A percentile compares a stretch with the other conserved stretches of the same genome.
Conservation (phyloP, 2,329 filamentous ascomycete genomes). For the Pseudogymnoascus sp. region DNA sequence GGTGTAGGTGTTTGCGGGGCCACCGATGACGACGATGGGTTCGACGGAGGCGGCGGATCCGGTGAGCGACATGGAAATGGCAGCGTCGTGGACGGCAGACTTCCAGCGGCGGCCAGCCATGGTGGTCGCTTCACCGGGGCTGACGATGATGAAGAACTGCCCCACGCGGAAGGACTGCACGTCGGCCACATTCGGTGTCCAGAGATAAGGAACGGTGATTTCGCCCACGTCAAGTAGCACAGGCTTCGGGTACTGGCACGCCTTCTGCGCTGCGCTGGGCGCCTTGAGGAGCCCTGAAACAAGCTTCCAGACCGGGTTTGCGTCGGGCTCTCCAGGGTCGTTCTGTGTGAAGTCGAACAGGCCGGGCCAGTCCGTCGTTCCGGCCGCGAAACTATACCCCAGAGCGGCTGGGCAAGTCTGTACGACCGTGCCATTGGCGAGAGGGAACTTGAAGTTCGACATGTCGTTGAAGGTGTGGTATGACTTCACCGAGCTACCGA, state of each 20-base stretch:
- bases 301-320: slow-evolving; percentile 61
- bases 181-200: slow-evolving; percentile 88
- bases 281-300: slow-evolving; percentile 65
- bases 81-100: slow-evolving; percentile 52
- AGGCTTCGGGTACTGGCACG: slow-evolving; percentile 73
- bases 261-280: slow-evolving; percentile 59
- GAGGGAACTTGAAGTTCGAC: slow-evolving; percentile 61
- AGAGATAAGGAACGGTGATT: slow-evolving; percentile 67
- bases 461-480: slow-evolving; percentile 84
- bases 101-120: slow-evolving; percentile 90
- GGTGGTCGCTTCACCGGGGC: slow-evolving; percentile 80
- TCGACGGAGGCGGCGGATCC: slow-evolving; percentile 33
- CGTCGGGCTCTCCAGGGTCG: slow-evolving; percentile 60
- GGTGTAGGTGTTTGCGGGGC: slow-evolving; percentile 83
- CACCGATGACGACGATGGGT: slow-evolving; percentile 75
- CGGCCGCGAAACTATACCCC: slow-evolving; percentile 87
- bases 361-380: slow-evolving; percentile 85
- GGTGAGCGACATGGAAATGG: slow-evolving; percentile 32
- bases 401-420: slow-evolving; percentile 78
- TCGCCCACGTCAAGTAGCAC: slow-evolving; percentile 84
- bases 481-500: slow-evolving; percentile 61
- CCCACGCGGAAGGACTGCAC: slow-evolving; percentile 79
- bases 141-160: slow-evolving; percentile 74
- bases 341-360: slow-evolving; percentile 92
- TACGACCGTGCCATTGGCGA: slow-evolving; percentile 62